phyloP scores from a whole-genome alignment of 2,329 filamentous ascomycete genomes.

The Penicillium nordicum region DNA sequence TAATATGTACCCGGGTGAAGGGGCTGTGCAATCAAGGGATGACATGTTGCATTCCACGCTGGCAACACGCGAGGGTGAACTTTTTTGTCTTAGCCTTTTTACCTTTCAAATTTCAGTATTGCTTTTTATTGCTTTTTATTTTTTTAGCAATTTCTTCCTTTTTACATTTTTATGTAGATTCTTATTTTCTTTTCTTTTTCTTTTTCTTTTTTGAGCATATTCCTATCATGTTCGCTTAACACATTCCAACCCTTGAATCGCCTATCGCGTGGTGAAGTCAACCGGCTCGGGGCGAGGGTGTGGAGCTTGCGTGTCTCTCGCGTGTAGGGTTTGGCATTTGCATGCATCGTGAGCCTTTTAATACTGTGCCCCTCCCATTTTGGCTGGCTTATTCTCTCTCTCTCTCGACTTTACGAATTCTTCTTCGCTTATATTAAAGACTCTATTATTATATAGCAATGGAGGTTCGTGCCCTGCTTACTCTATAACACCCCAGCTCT shows the following conservation, averaged over 20 bases:
- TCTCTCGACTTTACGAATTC: neutral
- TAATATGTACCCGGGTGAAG: neutral
- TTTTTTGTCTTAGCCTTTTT: neutral
- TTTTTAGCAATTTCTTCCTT: neutral
- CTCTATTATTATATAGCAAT: neutral
- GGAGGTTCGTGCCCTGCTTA: slow-evolving; percentile 12
- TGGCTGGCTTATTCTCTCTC: neutral
- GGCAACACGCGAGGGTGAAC: slow-evolving; percentile 14
- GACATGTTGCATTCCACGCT: slow-evolving; percentile 23
- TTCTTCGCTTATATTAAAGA: neutral
- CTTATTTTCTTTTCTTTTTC: no score
- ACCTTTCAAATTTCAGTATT: neutral
- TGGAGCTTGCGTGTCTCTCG: slow-evolving; percentile 8
- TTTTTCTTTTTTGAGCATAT: neutral
- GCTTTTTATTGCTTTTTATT: neutral
- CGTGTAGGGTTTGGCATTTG: slow-evolving; percentile 12
- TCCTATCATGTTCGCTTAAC: neutral
- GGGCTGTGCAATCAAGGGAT: slow-evolving; percentile 28
- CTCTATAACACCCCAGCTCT: neutral
- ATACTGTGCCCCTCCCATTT: slow-evolving; percentile 7
- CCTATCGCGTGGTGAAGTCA: slow-evolving; percentile 9
- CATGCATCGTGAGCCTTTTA: slow-evolving; percentile 2
- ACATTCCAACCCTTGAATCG: slow-evolving; percentile 15
- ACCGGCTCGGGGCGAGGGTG: slow-evolving; percentile 8
- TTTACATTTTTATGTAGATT: neutral